These are phyloP conservation scores for Petunia secreta DNA, from an alignment of 257 asterid genomes.

Conservation along the genomic window DNA sequence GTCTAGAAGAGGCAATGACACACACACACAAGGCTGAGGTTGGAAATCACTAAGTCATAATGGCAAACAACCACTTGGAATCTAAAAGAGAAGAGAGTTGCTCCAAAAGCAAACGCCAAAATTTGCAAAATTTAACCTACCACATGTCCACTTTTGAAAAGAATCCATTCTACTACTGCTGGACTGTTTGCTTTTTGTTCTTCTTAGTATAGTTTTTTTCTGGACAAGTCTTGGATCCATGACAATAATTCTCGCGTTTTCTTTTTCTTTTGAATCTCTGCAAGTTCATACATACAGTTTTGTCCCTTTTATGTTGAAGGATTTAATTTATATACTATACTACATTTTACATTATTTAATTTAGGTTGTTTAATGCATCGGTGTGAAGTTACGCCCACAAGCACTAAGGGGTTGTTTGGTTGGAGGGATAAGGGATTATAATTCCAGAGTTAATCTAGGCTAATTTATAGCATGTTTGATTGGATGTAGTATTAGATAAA, in stretches of 20 bases:
- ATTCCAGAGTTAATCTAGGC: too few relatives aligned
- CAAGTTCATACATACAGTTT: not conserved
- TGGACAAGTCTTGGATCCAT: not conserved
- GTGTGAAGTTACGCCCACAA: too few relatives aligned
- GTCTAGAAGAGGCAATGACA: not conserved
- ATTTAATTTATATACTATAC: not conserved
- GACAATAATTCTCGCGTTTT: not conserved
- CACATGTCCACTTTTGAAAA: not conserved
- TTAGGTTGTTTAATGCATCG: too few relatives aligned
- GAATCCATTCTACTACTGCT: too few relatives aligned
- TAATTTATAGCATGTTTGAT: too few relatives aligned
- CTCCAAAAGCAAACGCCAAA: not conserved
- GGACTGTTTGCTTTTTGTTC: too few relatives aligned
- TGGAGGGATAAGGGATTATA: too few relatives aligned
- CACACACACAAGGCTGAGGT: not conserved
- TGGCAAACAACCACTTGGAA: not conserved
- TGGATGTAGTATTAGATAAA: too few relatives aligned
- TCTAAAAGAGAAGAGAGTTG: not conserved
- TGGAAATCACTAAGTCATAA: not conserved
- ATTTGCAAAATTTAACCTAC: not conserved
- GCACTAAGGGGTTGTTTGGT: too few relatives aligned
- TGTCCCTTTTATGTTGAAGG: not conserved
- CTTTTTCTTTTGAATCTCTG: not conserved
- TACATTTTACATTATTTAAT: too few relatives aligned
- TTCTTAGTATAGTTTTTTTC: not conserved